Percentiles rank a stretch among this genome's conserved stretches.
phyloP scores from a whole-genome alignment of 352 stramenopile genomes.

The Albugo laibachii region DNA sequence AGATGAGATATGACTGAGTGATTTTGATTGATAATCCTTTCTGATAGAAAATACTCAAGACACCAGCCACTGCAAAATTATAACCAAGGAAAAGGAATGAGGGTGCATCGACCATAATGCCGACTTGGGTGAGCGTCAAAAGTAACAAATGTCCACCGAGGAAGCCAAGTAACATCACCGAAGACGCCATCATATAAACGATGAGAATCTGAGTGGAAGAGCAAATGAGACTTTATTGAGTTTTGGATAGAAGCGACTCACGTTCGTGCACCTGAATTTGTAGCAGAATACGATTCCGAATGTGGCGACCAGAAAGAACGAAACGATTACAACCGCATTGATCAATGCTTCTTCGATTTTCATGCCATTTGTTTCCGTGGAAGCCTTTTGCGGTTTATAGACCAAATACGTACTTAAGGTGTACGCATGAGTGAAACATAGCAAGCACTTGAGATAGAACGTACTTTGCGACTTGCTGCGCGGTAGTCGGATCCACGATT shows the following conservation, averaged over 20 bases:
- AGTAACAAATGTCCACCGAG: slow-evolving; percentile 71
- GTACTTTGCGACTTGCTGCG: slow-evolving; percentile 49
- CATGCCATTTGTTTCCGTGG: slow-evolving; percentile 27
- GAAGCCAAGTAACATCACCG: slow-evolving; percentile 63
- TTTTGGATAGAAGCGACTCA: slow-evolving; percentile 12
- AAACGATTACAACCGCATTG: slow-evolving; percentile 80
- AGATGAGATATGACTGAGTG: slow-evolving; percentile 88
- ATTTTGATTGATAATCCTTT: slow-evolving; percentile 64
- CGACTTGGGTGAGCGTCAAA: slow-evolving; percentile 39
- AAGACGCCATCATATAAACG: slow-evolving; percentile 84
- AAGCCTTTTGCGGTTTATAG: slow-evolving; percentile 37
- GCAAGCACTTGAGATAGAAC: slow-evolving; percentile 1
- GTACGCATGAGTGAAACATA: neutral
- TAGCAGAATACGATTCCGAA: slow-evolving; percentile 84
- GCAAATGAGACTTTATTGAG: too few relatives aligned
- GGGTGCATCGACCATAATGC: slow-evolving; percentile 35
- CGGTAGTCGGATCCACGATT: slow-evolving; percentile 53
- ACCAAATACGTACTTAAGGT: slow-evolving; percentile 50
- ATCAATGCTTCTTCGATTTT: slow-evolving; percentile 59
- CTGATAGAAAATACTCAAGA: slow-evolving; percentile 82
- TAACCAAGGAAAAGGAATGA: slow-evolving; percentile 71
- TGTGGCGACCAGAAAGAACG: slow-evolving; percentile 75
- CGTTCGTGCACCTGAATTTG: slow-evolving; percentile 77
- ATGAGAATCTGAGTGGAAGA: slow-evolving; percentile 27
- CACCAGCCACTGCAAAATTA: slow-evolving; percentile 82